Base-by-base conservation (phyloP, 495 filamentous ascomycete species). In the Penicillium paradoxum region DNA sequence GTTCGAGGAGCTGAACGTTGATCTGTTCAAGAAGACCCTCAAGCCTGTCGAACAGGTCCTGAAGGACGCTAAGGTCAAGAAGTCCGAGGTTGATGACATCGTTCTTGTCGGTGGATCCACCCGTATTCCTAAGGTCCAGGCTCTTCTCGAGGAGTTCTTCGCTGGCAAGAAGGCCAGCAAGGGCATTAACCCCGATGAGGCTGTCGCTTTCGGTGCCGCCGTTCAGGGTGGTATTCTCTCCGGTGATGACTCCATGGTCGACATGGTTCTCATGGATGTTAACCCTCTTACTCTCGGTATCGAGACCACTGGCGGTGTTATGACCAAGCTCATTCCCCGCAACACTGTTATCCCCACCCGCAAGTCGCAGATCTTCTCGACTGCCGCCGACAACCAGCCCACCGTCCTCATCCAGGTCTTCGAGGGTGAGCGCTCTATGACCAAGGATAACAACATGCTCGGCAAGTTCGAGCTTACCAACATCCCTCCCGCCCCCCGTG, bases 11-110 rank as follows among this genome's bases (percentile, higher is more conserved):
- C 80, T 97, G 59, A 97, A 97, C 83, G 89, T 88, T 61, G 95
- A 99, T 71, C 85, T 99, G 55, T 97, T 99, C 83, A 92, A 91
- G 81, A 91, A 89, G 81, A 99, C 95, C 56, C 85, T 99, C 46
- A 96, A 97, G 83, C 95, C 95, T 33, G 95, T 99, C 51, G 91
- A 97, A 78, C 95, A 97, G 80, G 90, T 95, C 53, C 79, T 95
- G 65, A 91, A 90, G 79, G 90, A 95, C 57, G 87, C 89, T 63
- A 91, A 92, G 80, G 82, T 90, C 64, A 88, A 89, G 81, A 93
- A 92, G 83, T 74, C 75, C 47, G 89, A 95, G 52, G 72, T 95
- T 58, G 80, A 91, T 56, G 90, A 95, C 64, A 93, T 95, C 58
- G 90, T 95, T 54, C 81, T 95, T 24, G 90, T 95, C 53, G 90